Evolutionary conservation across 2,329 filamentous ascomycete species (phyloP).

Genomic region (Fusarium denticulatum): DNA sequence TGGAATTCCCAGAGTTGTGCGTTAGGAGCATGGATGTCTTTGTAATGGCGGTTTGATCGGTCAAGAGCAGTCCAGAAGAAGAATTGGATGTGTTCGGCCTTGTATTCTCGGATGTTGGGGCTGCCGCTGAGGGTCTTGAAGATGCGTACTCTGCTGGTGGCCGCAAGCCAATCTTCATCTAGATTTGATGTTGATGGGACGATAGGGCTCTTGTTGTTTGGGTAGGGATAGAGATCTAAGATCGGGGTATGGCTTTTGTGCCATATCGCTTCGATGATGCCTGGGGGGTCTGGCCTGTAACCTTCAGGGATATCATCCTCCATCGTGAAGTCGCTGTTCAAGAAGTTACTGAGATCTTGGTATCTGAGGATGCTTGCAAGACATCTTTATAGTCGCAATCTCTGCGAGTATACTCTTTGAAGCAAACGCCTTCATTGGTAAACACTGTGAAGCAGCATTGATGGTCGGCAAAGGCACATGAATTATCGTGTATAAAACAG

Average conservation of each 20-base stretch:
- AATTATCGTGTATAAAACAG: not conserved
- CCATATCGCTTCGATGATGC: not conserved
- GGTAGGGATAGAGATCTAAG: not conserved
- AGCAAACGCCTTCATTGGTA: not conserved
- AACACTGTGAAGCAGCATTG: not conserved
- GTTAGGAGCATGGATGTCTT: not conserved
- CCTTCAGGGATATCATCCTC: not conserved
- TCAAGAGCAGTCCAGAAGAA: constrained; percentile 43
- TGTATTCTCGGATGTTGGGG: not conserved
- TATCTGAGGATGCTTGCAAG: not conserved
- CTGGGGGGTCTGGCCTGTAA: not conserved
- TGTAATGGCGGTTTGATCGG: constrained; percentile 6
- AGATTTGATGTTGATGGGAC: not conserved
- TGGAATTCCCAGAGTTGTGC: not conserved
- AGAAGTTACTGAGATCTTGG: not conserved
- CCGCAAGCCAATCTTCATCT: constrained; percentile 9
- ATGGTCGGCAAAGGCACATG: not conserved
- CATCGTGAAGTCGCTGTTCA: not conserved
- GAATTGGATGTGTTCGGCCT: constrained; percentile 30
- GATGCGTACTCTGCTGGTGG: not conserved
- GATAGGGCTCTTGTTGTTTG: not conserved
- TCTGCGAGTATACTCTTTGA: not conserved
- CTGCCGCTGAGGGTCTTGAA: not conserved
- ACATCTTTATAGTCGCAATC: not conserved
- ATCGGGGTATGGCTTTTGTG: not conserved